Evolutionary conservation across 1,284 basidiomycete species (phyloP).

Genomic region (Trichosporon coremiiforme): DNA sequence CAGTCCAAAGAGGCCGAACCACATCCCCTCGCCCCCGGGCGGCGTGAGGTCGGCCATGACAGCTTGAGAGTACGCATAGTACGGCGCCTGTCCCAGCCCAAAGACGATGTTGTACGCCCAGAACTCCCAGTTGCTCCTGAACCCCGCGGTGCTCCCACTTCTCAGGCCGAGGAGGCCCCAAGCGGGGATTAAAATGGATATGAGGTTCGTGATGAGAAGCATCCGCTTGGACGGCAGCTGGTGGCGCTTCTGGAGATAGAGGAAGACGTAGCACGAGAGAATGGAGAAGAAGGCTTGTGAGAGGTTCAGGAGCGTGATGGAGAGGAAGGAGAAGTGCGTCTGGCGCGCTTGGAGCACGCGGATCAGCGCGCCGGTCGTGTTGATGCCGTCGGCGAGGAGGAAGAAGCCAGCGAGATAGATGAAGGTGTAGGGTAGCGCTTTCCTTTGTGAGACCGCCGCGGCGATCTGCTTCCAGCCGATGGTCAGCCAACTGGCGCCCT

Average conservation of each 20-base stretch:
- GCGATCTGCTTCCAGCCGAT: constrained; percentile 84
- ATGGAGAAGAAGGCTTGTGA: constrained; percentile 72
- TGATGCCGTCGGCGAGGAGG: constrained; percentile 60
- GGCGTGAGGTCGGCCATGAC: constrained; percentile 70
- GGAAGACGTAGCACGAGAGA: constrained; percentile 63
- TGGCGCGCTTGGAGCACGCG: constrained; percentile 67
- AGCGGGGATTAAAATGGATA: constrained; percentile 73
- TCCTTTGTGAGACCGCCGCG: constrained; percentile 63
- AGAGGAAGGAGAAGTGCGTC: constrained; percentile 70
- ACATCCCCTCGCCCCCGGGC: constrained; percentile 80
- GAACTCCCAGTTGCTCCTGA: constrained; percentile 81
- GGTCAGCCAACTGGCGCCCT: constrained; percentile 70
- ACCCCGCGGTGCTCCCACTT: constrained; percentile 68
- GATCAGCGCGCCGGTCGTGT: constrained; percentile 37
- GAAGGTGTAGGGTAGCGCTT: constrained; percentile 64
- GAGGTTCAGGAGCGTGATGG: constrained; percentile 75
- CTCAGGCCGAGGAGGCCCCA: constrained; percentile 84
- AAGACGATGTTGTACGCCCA: constrained; percentile 67
- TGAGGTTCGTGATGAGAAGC: constrained; percentile 73
- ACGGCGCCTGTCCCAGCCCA: constrained; percentile 79
- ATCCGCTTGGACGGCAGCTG: constrained; percentile 60
- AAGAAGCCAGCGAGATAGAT: constrained; percentile 73
- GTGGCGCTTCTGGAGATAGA: constrained; percentile 76
- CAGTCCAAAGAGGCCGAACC: constrained; percentile 78
- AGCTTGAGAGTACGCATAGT: constrained; percentile 66